A percentile compares a stretch with the other conserved stretches of the same genome.
These are phyloP conservation scores for Apiotrichum brassicae DNA, from an alignment of 1,284 basidiomycete genomes.

Conservation along the genomic window DNA sequence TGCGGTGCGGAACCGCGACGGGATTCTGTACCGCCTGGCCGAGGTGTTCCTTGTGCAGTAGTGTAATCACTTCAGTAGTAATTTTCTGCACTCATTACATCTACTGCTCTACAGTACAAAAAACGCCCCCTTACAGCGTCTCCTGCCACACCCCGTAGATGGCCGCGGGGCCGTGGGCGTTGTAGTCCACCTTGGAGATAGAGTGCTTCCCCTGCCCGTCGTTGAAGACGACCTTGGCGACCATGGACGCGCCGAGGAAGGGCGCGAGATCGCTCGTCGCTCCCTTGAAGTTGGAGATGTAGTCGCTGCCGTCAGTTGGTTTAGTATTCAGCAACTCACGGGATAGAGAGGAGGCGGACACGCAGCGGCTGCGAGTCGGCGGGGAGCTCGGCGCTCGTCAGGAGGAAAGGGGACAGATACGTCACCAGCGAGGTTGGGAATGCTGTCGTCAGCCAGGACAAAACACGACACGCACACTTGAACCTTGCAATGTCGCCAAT, in stretches of 20 bases:
- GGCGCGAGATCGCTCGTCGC: conserved; percentile 73
- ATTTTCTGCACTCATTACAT: too few relatives aligned
- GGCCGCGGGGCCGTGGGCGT: conserved; percentile 41
- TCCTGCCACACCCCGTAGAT: conserved; percentile 34
- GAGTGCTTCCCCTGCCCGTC: conserved; percentile 39
- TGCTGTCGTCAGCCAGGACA: conserved; percentile 24
- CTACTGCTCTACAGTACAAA: conserved; percentile 4
- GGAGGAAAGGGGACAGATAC: conserved; percentile 64
- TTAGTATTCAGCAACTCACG: conserved; percentile 37
- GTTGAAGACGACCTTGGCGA: conserved; percentile 57
- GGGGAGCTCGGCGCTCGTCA: conserved; percentile 54
- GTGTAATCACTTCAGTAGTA: too few relatives aligned
- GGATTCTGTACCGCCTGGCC: conserved; percentile 47
- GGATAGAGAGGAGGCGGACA: conserved; percentile 65
- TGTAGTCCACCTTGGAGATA: conserved; percentile 46
- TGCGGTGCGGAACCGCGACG: conserved; percentile 49
- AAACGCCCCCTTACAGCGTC: not conserved
- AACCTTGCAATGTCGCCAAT: conserved; percentile 73
- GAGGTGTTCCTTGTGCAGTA: conserved; percentile 11
- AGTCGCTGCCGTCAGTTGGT: conserved; percentile 51
- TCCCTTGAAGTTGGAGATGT: conserved; percentile 85
- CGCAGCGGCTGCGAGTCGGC: conserved; percentile 56
- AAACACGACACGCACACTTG: conserved; percentile 55
- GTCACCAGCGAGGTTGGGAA: conserved; percentile 61
- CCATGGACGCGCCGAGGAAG: conserved; percentile 79